These are phyloP conservation scores for Chlorella sp. DNA, from an alignment of 139 green algal species.

Conservation along the genomic window DNA sequence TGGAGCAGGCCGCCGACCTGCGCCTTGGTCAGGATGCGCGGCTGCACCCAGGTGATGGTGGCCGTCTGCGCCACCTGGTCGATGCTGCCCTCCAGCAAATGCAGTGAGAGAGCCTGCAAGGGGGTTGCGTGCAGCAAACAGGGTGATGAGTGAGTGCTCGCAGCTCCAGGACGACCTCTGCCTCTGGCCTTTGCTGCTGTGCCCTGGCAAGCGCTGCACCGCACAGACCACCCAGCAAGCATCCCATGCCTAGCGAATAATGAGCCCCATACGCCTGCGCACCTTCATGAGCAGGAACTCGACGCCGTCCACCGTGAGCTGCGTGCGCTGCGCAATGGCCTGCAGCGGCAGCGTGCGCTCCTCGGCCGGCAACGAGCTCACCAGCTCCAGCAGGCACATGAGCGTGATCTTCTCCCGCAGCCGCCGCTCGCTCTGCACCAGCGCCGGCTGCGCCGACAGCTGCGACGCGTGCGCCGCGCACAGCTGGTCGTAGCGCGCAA, in stretches of 20 bases:
- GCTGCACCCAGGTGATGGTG: slow-evolving; percentile 87
- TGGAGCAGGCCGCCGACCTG: slow-evolving; percentile 54
- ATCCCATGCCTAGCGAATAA: too few species aligned
- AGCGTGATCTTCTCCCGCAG: slow-evolving; percentile 96
- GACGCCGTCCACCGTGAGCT: slow-evolving; percentile 86
- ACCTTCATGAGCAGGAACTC: slow-evolving; percentile 98
- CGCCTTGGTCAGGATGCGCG: slow-evolving; percentile 75
- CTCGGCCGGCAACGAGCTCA: slow-evolving; percentile 71
- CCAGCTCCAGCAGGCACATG: slow-evolving; percentile 45
- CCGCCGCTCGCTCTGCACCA: slow-evolving; percentile 82
- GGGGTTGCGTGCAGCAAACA: background rate
- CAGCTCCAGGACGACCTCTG: too few species aligned
- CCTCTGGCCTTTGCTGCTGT: too few species aligned
- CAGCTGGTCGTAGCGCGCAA: slow-evolving; percentile 2
- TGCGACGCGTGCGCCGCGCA: slow-evolving; percentile 42
- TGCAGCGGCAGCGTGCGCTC: slow-evolving; percentile 62
- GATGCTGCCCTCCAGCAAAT: slow-evolving; percentile 89
- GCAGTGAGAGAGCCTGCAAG: slow-evolving; percentile 56
- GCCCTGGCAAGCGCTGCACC: too few species aligned
- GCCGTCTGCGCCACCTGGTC: slow-evolving; percentile 73
- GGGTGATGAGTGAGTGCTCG: too few species aligned
- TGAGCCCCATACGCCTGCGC: too few species aligned
- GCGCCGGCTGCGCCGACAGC: slow-evolving; percentile 87
- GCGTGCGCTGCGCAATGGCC: slow-evolving; percentile 70
- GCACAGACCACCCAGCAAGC: too few species aligned